These are phyloP conservation scores for Trypanosoma caninum DNA, from an alignment of 208 protist genomes.

Conservation along the genomic window DNA sequence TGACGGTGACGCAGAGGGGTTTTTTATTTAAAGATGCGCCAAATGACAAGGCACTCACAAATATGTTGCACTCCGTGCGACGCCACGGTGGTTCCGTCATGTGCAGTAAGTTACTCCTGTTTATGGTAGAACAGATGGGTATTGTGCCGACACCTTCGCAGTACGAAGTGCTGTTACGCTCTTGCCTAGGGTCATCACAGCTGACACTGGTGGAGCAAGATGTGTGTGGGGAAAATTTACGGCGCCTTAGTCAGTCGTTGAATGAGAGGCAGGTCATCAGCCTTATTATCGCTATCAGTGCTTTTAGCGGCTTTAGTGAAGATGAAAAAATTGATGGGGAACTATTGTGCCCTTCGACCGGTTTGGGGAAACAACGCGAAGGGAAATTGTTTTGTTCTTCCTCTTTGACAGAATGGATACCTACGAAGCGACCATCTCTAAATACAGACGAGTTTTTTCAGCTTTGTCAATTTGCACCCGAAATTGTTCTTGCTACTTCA, in stretches of 20 bases:
- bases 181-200: constrained; percentile 1
- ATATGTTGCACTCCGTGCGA: constrained; percentile 20
- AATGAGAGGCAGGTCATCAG: constrained; percentile 21
- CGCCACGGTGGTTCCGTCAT: constrained; percentile 8
- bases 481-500: constrained; percentile 38
- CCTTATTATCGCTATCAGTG: constrained; percentile 18
- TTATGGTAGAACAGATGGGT: constrained; percentile 21
- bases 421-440: constrained; percentile 11
- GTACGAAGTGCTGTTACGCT: constrained; percentile 17
- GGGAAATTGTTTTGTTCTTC: not conserved
- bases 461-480: constrained; percentile 39
- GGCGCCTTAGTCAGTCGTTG: constrained; percentile 16
- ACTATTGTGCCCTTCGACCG: not conserved
- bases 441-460: constrained; percentile 30
- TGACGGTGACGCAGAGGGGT: not conserved
- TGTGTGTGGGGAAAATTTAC: constrained; percentile 11
- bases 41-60: constrained; percentile 10
- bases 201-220: constrained; percentile 18
- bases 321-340: not conserved
- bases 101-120: constrained; percentile 21
- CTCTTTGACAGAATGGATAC: not conserved
- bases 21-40: not conserved
- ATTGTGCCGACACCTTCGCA: constrained; percentile 7
- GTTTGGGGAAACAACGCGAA: too few species aligned
- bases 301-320: not conserved